Evolutionary conservation across 305 asterid species (phyloP).

Genomic region (Caryopteris hybrid): DNA sequence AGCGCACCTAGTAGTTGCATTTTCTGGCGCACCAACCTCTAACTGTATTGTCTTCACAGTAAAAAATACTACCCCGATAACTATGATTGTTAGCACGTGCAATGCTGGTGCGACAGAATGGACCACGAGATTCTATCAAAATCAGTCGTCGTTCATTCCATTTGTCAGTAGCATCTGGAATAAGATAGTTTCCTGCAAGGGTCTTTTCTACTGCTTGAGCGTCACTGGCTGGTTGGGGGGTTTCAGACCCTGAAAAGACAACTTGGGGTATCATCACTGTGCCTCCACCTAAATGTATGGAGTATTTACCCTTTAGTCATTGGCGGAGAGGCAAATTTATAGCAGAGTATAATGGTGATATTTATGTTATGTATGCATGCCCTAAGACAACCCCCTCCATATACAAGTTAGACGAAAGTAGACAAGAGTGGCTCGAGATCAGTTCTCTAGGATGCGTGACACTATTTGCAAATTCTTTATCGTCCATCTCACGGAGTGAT

Average conservation of each 20-base stretch:
- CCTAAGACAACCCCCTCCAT: constrained; percentile 40
- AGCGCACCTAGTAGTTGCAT: constrained; percentile 51
- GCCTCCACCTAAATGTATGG: constrained; percentile 55
- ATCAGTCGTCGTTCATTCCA: constrained; percentile 27
- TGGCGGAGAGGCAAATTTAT: constrained; percentile 44
- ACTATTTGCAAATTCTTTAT: constrained; percentile 54
- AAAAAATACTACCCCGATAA: constrained; percentile 41
- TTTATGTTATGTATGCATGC: constrained; percentile 51
- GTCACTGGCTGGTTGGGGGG: constrained; percentile 65
- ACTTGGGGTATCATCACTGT: constrained; percentile 51
- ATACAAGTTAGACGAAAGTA: constrained; percentile 46
- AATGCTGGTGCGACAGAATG: constrained; percentile 56
- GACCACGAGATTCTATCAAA: constrained; percentile 41
- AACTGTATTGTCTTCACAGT: constrained; percentile 54
- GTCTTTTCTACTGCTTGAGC: constrained; percentile 60
- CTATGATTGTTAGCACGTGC: constrained; percentile 53
- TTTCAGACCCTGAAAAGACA: constrained; percentile 36
- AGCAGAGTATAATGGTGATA: constrained; percentile 65
- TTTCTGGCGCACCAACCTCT: constrained; percentile 65
- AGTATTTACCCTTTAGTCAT: constrained; percentile 33
- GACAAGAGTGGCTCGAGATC: constrained; percentile 47
- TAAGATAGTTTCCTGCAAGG: constrained; percentile 57
- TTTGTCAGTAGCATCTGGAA: constrained; percentile 58
- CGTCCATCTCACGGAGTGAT: constrained; percentile 55
- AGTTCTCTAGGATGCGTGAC: constrained; percentile 46